phyloP scores from a whole-genome alignment of 345 rosid species.

The Corchorus olitorius region DNA sequence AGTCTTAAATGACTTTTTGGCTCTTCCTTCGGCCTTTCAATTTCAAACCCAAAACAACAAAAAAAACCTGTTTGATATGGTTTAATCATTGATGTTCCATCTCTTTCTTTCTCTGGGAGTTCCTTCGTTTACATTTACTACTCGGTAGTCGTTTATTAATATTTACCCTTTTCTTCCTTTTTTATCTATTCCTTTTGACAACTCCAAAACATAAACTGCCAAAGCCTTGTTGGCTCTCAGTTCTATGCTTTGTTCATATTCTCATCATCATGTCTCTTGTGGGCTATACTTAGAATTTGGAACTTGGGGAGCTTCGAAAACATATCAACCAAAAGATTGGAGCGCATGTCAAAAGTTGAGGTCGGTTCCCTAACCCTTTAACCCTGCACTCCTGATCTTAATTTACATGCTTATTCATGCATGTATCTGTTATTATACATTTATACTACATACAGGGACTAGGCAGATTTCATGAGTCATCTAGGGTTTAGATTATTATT shows the following conservation, averaged over 20 bases:
- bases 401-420: too few relatives aligned
- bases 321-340: neutral
- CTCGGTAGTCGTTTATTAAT: too few relatives aligned
- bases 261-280: neutral
- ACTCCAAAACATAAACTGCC: constrained; percentile 13
- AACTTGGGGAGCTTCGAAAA: neutral
- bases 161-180: neutral
- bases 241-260: neutral
- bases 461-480: too few relatives aligned
- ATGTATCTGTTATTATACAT: neutral
- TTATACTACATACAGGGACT: too few relatives aligned
- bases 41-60: neutral
- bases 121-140: neutral
- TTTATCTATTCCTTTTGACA: neutral
- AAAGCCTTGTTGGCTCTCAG: neutral
- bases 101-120: constrained; percentile 7
- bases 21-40: neutral
- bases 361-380: neutral
- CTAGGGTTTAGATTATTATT: neutral
- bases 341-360: neutral
- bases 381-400: neutral
- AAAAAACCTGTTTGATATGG: neutral
- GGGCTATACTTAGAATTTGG: neutral
- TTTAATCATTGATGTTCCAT: constrained; percentile 6
- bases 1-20: constrained; percentile 10